A percentile compares a stretch with the other conserved stretches of the same genome.
Evolutionary conservation across 2,329 filamentous ascomycete species (phyloP).

Genomic region (Phymatotrichopsis omnivora): DNA sequence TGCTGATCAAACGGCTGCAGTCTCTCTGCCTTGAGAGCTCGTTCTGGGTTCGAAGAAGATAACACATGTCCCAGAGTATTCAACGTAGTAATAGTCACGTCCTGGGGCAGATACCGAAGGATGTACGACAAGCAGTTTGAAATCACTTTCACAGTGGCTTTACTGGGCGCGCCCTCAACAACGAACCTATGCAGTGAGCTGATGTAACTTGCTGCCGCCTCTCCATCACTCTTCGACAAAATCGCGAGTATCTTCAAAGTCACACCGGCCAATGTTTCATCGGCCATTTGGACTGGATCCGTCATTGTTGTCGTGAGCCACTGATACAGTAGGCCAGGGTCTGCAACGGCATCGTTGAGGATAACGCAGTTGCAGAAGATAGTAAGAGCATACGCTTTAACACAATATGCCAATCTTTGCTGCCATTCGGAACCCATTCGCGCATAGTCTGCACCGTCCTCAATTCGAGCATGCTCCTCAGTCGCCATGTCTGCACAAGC

Average conservation of each 20-base stretch:
- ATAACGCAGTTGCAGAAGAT: conserved; percentile 79
- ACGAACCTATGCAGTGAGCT: conserved; percentile 76
- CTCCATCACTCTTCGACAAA: conserved; percentile 62
- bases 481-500: conserved; percentile 60
- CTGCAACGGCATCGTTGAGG: conserved; percentile 54
- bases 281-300: conserved; percentile 72
- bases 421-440: conserved; percentile 77
- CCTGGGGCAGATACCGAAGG: conserved; percentile 72
- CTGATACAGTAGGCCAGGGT: conserved; percentile 63
- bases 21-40: conserved; percentile 38
- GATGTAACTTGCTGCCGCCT: conserved; percentile 64
- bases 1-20: conserved; percentile 30
- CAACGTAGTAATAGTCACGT: conserved; percentile 86
- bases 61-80: conserved; percentile 95
- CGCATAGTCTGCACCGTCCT: conserved; percentile 83
- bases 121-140: conserved; percentile 77
- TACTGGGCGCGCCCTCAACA: conserved; percentile 66
- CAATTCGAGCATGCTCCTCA: conserved; percentile 76
- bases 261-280: conserved; percentile 63
- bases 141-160: conserved; percentile 61
- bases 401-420: conserved; percentile 72
- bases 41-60: conserved; percentile 54
- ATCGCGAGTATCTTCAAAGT: conserved; percentile 75
- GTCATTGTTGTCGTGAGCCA: conserved; percentile 79
- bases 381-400: conserved; percentile 71